Base-by-base conservation (phyloP, 176 grass and related monocot species). In the Lolium rigidum region DNA sequence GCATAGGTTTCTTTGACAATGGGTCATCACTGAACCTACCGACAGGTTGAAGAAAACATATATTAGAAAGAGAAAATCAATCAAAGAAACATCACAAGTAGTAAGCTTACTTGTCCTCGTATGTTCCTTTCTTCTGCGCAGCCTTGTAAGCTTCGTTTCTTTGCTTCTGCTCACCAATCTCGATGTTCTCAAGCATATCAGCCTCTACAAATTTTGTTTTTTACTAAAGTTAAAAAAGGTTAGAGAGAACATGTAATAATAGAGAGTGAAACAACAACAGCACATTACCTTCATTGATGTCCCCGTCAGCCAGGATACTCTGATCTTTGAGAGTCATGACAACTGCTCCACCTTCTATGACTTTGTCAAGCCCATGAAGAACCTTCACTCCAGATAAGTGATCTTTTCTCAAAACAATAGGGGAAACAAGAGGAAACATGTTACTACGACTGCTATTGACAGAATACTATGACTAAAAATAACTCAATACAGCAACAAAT, bases 281-380 rank as follows among this genome's bases (percentile, higher is more conserved):
- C 35, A 4, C 9, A 13, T 41, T 96, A 99, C 94, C 94, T 91
- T 96, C 90, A 87, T 99, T 99, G 70, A 94, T 83, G 70, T 96
- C 92, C 25, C 90, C 94, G 74, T 83, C 90, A 31, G 86, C 87
- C 55, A 99, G 89, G 87, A 99, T 96, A 88, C 86, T 91, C 65
- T 99, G 94, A 88, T 94, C 97, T 88, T 96, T 99, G 41, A 98
- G 94, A 58, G 92, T 94, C 90, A 99, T 87, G 82, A 94, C 94
- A 91, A 99, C 92, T 77, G 97, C 97, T 68, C 92, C 91, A 62
- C 96, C 97, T 88, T 99, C 97, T 70, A 96, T 85, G 11, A 96
- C 97, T 83, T 96, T 96, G 84, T 99, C 97, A 86, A 99, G 87
- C 13, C 97, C 97, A 59, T 99, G 94, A 91, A 96, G 92, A 88